Evolutionary conservation across 1,284 basidiomycete genomes (phyloP).

Genomic region (Tilletia setariae): DNA sequence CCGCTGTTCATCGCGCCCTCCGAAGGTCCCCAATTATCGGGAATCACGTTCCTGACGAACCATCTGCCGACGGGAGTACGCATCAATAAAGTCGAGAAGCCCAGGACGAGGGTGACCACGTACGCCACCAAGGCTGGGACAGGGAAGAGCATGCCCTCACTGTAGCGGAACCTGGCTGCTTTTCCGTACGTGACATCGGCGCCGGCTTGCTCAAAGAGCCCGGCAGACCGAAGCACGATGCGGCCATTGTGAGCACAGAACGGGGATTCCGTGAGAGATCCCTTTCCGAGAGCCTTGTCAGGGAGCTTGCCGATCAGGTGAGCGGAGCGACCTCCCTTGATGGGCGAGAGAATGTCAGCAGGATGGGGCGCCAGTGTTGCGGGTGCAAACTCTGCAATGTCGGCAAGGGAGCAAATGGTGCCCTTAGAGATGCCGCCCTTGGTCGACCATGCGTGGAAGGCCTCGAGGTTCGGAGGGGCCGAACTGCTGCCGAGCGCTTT

Average conservation of each 20-base stretch:
- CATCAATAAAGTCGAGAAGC: neutral
- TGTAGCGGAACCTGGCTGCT: constrained; percentile 63
- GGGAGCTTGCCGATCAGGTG: constrained; percentile 3
- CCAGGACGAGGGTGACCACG: constrained; percentile 38
- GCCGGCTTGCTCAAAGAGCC: constrained; percentile 61
- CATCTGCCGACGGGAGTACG: constrained; percentile 32
- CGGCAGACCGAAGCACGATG: constrained; percentile 75
- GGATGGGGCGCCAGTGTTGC: neutral
- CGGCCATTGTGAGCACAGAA: constrained; percentile 67
- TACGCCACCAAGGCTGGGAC: constrained; percentile 58
- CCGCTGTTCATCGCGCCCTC: constrained; percentile 66
- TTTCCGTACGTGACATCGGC: constrained; percentile 60
- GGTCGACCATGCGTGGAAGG: constrained; percentile 3
- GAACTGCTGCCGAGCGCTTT: constrained; percentile 52
- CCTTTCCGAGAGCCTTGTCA: neutral
- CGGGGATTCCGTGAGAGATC: constrained; percentile 36
- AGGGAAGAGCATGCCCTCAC: constrained; percentile 65
- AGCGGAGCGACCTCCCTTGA: neutral
- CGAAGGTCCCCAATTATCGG: constrained; percentile 24
- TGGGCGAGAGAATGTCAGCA: constrained; percentile 6
- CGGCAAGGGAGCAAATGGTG: constrained; percentile 5
- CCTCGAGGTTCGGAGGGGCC: constrained; percentile 59
- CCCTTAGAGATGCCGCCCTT: constrained; percentile 12
- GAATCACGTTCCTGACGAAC: constrained; percentile 55
- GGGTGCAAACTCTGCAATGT: constrained; percentile 12